Conservation (phyloP, 345 rosid species). For the Salix dunnii region DNA sequence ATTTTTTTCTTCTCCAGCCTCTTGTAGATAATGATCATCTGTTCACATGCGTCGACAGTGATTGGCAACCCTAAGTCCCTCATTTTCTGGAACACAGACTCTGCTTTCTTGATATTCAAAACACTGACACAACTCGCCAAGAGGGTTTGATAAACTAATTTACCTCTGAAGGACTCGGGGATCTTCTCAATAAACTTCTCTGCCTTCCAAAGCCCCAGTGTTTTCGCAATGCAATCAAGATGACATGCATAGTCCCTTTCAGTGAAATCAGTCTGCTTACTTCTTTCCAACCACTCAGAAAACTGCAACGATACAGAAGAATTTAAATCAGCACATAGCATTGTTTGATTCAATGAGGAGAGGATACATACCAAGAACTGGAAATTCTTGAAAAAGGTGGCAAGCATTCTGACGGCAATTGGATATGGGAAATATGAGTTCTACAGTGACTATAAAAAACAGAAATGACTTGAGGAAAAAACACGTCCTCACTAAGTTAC, state of each 20-base stretch:
- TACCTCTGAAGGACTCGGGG: constrained; percentile 13
- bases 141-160: constrained; percentile 4
- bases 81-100: constrained; percentile 22
- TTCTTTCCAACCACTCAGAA: constrained; percentile 15
- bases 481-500: too few relatives aligned
- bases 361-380: not conserved
- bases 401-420: too few relatives aligned
- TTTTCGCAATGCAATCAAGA: constrained; percentile 4
- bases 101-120: not conserved
- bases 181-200: constrained; percentile 10
- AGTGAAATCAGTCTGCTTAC: not conserved
- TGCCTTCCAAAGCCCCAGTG: constrained; percentile 9
- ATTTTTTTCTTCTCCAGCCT: constrained; percentile 10
- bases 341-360: not conserved
- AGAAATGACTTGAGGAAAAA: too few relatives aligned
- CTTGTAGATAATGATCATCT: constrained; percentile 21
- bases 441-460: too few relatives aligned
- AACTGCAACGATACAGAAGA: constrained; percentile 11
- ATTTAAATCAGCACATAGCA: not conserved
- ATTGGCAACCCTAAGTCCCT: constrained; percentile 5
- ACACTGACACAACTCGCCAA: not conserved
- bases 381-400: not conserved
- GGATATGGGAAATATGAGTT: too few relatives aligned
- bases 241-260: constrained; percentile 11
- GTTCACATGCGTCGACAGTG: constrained; percentile 11